Conservation (phyloP, 768 basidiomycete genomes). For the Tephrocybe sp. region DNA sequence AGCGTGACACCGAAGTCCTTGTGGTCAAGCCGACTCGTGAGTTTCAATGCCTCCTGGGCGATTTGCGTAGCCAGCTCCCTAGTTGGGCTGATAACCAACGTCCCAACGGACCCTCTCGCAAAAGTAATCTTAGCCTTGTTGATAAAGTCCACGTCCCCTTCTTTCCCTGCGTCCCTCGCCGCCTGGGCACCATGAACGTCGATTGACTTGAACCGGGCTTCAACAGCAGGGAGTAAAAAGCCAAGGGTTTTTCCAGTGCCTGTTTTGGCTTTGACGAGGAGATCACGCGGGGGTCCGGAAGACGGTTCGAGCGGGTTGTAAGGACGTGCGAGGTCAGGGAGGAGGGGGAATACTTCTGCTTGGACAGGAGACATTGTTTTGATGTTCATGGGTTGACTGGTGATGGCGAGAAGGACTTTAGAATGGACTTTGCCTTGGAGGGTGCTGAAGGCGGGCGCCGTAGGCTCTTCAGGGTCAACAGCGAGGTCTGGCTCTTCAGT, state of each 20-base stretch:
- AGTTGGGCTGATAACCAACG: constrained; percentile 86
- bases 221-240: constrained; percentile 86
- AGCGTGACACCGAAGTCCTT: constrained; percentile 65
- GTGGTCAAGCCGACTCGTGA: constrained; percentile 29
- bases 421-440: constrained; percentile 41
- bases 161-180: constrained; percentile 40
- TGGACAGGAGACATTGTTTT: constrained; percentile 82
- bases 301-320: constrained; percentile 34
- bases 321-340: constrained; percentile 68
- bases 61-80: constrained; percentile 91
- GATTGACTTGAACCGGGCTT: constrained; percentile 68
- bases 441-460: constrained; percentile 33
- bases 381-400: constrained; percentile 70
- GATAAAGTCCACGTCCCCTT: constrained; percentile 28
- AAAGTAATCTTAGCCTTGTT: constrained; percentile 33
- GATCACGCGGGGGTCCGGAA: constrained; percentile 49
- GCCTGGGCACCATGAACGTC: constrained; percentile 41
- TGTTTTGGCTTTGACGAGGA: constrained; percentile 85
- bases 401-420: constrained; percentile 46
- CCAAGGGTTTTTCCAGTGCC: constrained; percentile 90
- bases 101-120: constrained; percentile 55
- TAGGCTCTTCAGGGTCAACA: constrained; percentile 16
- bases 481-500: too few species aligned
- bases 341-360: constrained; percentile 69
- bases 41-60: constrained; percentile 75